A percentile compares a stretch with the other conserved stretches of the same genome.
phyloP scores from a whole-genome alignment of 1,284 basidiomycete species.

The Porogramme epimiltina region DNA sequence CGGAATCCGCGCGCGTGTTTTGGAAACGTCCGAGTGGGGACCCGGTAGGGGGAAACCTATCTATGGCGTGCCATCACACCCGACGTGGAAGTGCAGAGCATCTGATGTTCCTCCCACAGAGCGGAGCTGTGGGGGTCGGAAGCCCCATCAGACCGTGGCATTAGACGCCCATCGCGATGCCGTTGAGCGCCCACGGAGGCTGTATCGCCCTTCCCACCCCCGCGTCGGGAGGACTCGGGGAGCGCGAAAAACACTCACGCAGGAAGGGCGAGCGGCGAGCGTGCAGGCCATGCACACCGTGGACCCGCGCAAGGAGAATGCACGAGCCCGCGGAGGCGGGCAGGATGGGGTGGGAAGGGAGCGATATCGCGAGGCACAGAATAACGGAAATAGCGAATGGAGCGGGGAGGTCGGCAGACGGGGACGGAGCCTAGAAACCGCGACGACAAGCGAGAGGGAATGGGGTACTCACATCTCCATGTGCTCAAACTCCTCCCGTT shows the following conservation, averaged over 20 bases:
- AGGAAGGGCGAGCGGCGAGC: neutral
- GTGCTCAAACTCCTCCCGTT: conserved; percentile 88
- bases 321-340: neutral
- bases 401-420: neutral
- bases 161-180: neutral
- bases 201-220: neutral
- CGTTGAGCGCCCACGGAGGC: neutral
- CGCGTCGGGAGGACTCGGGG: neutral
- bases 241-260: neutral
- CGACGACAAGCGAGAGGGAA: conserved; percentile 15
- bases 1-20: neutral
- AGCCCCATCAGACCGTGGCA: neutral
- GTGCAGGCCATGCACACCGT: neutral
- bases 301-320: too few relatives aligned
- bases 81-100: neutral
- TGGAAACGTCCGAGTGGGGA: neutral
- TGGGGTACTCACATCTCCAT: conserved; percentile 76
- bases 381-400: neutral
- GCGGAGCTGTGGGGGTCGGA: too few relatives aligned
- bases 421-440: neutral
- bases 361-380: neutral
- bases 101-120: neutral
- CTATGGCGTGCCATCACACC: too few relatives aligned
- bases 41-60: too few relatives aligned
- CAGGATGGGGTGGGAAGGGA: too few relatives aligned